Base-by-base conservation (phyloP, 805 yeast species). In the Yamadazyma ubonensis region DNA sequence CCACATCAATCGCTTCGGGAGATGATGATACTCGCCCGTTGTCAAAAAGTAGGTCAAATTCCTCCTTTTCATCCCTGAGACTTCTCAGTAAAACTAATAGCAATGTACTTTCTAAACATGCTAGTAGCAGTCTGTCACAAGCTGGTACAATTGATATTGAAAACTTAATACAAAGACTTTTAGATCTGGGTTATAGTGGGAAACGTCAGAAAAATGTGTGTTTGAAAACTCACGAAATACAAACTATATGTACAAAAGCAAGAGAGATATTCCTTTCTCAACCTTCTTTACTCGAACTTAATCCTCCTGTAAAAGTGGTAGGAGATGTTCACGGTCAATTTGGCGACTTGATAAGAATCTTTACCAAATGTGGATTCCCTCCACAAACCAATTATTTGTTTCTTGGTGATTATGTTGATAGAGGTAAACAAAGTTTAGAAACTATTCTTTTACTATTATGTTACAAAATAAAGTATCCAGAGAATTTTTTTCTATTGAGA, bases 281-380 rank as follows among this genome's bases (percentile, higher is more conserved):
- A 60, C 99, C 99, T 5, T 76, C 96, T 4, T 65, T 91, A 38
- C 70, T 91, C 43, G 98, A 93, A 60, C 71, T 91, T 45, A 78
- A 86, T 30, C 86, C 93, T 2, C 93, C 95, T 0, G 93, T 85
- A 16, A 86, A 86, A 59, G 85, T 85, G 16, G 95, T 86, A 4
- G 95, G 95, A 34, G 99, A 93, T 59, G 95, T 93, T 21, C 99
- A 93, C 63, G 99, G 99, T 21, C 99, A 93, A 63, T 93, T 83
- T 59, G 85, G 86, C 37, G 99, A 93, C 64, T 71, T 93, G 46
- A 79, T 93, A 49, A 78, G 99, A 50, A 75, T 93, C 44, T 88
- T 93, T 64, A 88, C 95, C 41, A 84, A 89, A 67, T 90, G 98
- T 68, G 99, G 99, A 16, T 87, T 91, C 64, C 99, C 99, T 4